Base-by-base conservation (phyloP, 2,329 filamentous ascomycete genomes). In the Beauveria sp. region DNA sequence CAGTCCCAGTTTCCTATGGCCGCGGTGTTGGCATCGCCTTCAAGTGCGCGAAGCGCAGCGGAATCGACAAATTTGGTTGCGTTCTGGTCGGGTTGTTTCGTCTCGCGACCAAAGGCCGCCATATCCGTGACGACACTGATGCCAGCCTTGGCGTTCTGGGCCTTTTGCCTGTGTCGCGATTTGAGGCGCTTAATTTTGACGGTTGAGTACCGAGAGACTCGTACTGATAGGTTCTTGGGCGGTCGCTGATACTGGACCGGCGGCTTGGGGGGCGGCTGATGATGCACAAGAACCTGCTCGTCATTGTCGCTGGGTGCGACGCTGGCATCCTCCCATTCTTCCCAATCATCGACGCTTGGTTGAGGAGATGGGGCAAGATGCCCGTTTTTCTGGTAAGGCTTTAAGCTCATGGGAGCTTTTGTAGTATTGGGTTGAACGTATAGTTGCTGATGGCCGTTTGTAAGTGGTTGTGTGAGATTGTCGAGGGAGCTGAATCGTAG, bases 91-190 rank as follows among this genome's bases (percentile, higher is more conserved):
- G 70, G 67, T 8, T 68, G 69, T 53, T 66, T 71, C 56, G 70
- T 68, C 8, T 73, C 69, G 43, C 76, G 76, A 28, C 75, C 83
- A 70, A 78, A 78, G 64, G 72, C 76, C 64, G 84, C 77, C 77
- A 90, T 87, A 69, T 87, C 87, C 2, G 89, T 92, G 65, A 90
- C 85, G 22, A 91, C 72, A 65, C 79, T 87, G 69, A 90, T 89
- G 14, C 86, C 86, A 9, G 83, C 83, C 73, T 81, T 79, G 61
- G 80, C 78, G 71, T 87, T 84, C 69, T 86, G 79, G 24, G 80
- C 79, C 67, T 83, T 84, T 68, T 88, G 85, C 58, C 85, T 79
- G 34, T 81, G 80, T 60, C 81, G 81, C 3, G 86, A 89, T 69
- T 81, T 87, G 24, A 82, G 70, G 9, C 82, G 76, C 50, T 71